Evolutionary conservation across 2,329 filamentous ascomycete genomes (phyloP).

Genomic region (Cladosporium sp.): DNA sequence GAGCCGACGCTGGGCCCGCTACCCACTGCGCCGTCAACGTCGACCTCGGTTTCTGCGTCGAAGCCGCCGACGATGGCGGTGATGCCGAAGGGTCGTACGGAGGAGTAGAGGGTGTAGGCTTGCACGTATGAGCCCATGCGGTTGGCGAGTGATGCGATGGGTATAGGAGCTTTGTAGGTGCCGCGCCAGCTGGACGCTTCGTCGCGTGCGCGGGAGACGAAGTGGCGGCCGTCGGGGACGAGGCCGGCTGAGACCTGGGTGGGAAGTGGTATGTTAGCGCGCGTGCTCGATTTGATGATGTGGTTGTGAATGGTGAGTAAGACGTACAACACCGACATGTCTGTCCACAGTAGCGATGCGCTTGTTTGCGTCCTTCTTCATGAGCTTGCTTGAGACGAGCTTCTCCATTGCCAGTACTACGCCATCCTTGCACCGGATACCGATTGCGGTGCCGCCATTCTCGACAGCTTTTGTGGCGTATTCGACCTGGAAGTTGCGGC

Average conservation of each 20-base stretch:
- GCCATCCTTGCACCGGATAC: conserved; percentile 95
- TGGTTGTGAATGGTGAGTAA: background rate
- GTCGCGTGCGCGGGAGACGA: conserved; percentile 89
- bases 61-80: conserved; percentile 92
- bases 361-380: conserved; percentile 95
- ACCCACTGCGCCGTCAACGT: conserved; percentile 89
- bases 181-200: conserved; percentile 89
- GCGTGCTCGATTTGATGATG: background rate
- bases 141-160: conserved; percentile 80
- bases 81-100: conserved; percentile 93
- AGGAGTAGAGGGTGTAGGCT: conserved; percentile 95
- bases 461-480: conserved; percentile 99
- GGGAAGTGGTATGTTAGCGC: conserved; percentile 14
- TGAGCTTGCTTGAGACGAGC: conserved; percentile 89
- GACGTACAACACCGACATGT: conserved; percentile 85
- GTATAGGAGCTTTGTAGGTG: conserved; percentile 92
- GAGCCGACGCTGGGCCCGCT: conserved; percentile 74
- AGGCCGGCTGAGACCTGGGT: conserved; percentile 91
- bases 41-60: conserved; percentile 82
- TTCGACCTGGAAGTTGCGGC: conserved; percentile 97
- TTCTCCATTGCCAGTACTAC: conserved; percentile 97
- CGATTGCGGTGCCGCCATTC: conserved; percentile 93
- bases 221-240: conserved; percentile 91
- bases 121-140: conserved; percentile 96
- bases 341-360: conserved; percentile 92